Evolutionary conservation across 768 basidiomycete genomes (phyloP).

Genomic region (Brasilioporus rufonigricans): DNA sequence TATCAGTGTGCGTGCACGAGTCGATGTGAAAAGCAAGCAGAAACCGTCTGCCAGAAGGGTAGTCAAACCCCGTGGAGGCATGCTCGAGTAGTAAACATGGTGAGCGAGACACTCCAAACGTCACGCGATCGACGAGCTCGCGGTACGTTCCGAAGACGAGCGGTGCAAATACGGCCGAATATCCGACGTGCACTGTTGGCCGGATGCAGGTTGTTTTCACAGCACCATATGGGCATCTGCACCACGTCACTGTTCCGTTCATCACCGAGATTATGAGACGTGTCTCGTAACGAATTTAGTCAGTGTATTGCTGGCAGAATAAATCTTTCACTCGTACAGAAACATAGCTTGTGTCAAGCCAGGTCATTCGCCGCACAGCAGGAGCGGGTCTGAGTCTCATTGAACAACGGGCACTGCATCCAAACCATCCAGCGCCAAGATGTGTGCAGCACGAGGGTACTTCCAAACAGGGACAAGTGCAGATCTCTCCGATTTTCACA

Average conservation of each 20-base stretch:
- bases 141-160: not conserved
- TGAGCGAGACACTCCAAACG: not conserved
- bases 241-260: not conserved
- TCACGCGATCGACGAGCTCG: not conserved
- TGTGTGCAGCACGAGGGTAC: too few species aligned
- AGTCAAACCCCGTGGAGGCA: too few species aligned
- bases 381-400: not conserved
- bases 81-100: not conserved
- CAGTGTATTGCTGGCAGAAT: not conserved
- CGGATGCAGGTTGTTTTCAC: too few species aligned
- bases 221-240: too few species aligned
- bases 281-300: not conserved
- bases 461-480: not conserved
- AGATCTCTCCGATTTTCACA: not conserved
- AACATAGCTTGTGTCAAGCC: not conserved
- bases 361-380: not conserved
- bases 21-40: not conserved
- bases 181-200: not conserved
- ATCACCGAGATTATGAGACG: not conserved
- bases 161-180: not conserved
- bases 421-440: too few species aligned
- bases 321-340: not conserved
- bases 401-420: too few species aligned
- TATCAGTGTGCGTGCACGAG: not conserved
- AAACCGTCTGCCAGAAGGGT: too few species aligned